These are phyloP conservation scores for Teratosphaeria viscida DNA, from an alignment of 2,329 filamentous ascomycete genomes.

Conservation along the genomic window DNA sequence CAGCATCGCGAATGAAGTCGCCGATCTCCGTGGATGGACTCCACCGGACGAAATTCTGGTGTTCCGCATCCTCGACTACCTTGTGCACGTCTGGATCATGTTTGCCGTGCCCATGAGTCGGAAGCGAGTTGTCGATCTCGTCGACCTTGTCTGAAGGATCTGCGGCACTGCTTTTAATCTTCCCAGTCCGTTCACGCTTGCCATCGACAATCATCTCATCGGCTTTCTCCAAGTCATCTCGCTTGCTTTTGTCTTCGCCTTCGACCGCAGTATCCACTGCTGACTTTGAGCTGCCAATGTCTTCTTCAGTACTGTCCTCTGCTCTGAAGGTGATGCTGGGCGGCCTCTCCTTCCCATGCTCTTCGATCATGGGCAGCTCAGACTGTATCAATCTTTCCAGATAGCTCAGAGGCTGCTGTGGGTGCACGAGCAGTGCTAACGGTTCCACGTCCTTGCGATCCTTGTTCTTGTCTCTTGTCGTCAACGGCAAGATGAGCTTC, in stretches of 20 bases:
- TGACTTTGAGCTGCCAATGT: constrained; percentile 27
- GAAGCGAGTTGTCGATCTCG: constrained; percentile 18
- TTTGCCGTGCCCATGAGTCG: constrained; percentile 51
- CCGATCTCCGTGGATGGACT: constrained; percentile 80
- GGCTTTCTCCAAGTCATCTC: constrained; percentile 35
- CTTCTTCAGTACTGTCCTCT: constrained; percentile 58
- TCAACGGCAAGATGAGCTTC: constrained; percentile 69
- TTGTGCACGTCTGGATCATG: background rate
- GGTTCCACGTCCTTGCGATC: constrained; percentile 68
- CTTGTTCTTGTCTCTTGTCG: constrained; percentile 47
- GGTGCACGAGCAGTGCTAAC: constrained; percentile 74
- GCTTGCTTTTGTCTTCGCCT: constrained; percentile 18
- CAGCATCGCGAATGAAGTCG: constrained; percentile 86
- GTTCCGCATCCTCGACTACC: constrained; percentile 17
- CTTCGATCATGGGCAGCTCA: constrained; percentile 58
- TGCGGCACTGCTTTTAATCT: constrained; percentile 21
- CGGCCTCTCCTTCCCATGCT: constrained; percentile 55
- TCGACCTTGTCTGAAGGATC: constrained; percentile 8
- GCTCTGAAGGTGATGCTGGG: constrained; percentile 72
- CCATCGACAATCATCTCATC: constrained; percentile 44
- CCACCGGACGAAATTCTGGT: constrained; percentile 71
- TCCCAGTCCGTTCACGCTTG: constrained; percentile 37
- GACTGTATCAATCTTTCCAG: constrained; percentile 81
- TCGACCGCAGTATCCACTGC: constrained; percentile 25
- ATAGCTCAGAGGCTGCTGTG: constrained; percentile 83